phyloP scores from a whole-genome alignment of 176 grass and related monocot genomes.

The Avena insularis region DNA sequence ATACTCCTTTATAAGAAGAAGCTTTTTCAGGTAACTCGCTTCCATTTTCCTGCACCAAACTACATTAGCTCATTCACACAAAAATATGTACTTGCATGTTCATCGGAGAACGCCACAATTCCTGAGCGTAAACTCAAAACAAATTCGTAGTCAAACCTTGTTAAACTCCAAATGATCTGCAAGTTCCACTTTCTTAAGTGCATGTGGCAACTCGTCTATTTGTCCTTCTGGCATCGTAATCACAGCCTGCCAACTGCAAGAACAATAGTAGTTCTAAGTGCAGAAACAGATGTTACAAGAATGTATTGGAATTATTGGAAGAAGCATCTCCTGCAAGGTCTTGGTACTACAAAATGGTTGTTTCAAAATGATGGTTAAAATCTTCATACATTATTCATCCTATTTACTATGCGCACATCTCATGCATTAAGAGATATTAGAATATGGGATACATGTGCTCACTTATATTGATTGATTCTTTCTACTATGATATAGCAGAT shows the following conservation, averaged over 20 bases:
- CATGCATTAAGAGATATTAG: not conserved
- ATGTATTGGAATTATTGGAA: not conserved
- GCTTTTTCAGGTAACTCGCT: constrained; percentile 72
- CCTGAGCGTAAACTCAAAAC: constrained; percentile 17
- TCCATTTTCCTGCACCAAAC: constrained; percentile 65
- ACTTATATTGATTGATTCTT: constrained; percentile 3
- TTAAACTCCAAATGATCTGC: constrained; percentile 44
- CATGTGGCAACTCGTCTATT: constrained; percentile 73
- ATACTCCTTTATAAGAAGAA: constrained; percentile 91
- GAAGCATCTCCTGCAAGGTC: constrained; percentile 12
- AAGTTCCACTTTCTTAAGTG: constrained; percentile 69
- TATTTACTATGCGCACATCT: constrained; percentile 5
- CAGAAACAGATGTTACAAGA: constrained; percentile 25
- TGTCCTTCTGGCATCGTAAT: constrained; percentile 77
- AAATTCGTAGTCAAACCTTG: constrained; percentile 46
- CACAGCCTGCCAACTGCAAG: constrained; percentile 81
- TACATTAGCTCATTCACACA: constrained; percentile 14
- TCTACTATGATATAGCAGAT: not conserved
- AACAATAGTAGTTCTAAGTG: constrained; percentile 18
- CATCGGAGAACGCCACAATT: not conserved
- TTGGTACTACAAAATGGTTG: constrained; percentile 21
- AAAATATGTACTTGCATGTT: not conserved
- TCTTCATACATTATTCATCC: not conserved
- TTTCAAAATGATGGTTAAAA: not conserved
- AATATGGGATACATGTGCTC: constrained; percentile 14